Base-by-base conservation (phyloP, 768 basidiomycete genomes). In the Collybiopsis confluens region DNA sequence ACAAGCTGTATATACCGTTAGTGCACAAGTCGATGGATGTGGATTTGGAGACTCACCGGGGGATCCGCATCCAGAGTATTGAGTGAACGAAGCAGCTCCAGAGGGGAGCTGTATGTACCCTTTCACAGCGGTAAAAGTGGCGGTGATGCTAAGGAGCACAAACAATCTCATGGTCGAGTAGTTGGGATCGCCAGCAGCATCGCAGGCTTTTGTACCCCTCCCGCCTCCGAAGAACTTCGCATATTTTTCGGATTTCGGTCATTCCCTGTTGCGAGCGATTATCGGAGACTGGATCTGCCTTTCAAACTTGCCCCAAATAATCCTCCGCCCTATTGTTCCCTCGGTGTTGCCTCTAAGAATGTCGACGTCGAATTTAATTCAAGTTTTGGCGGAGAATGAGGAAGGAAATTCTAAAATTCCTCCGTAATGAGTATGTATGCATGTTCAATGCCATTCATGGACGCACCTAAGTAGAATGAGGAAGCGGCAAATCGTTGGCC, bases 71-170 rank as follows among this genome's bases (percentile, higher is more conserved):
- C 79, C 80, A 11, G 68, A 70, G 63, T 83, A 83, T 58, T 68
- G 63, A 10, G 82, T 84, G 71, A 84, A 84, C 18, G 80, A 79
- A n/a, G 81, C 75, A 13, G 59, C 57, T 20, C 81, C 81, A 18
- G 78, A 79, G 1, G 80, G 56, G 26, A 65, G 71, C 64, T 84
- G 82, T 26, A 83, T 56, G 56, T 81, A 85, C 10, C 79, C 80
- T 16, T 42, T 40, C n/a, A 41, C 50, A 13, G 37, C 18, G 13
- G 9, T 30, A 0, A 45, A 21, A 18, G 28, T 43, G 21, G n/a
- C 33, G 24, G 20, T 28, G 3, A 45, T 10, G 21, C 42, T 45
- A 10, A 45, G 30, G 3, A 45, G 35, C 6, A 37, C n/a, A 16
- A 45, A 1, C 18, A 43, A 28, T 26, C 33, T 53, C 52, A 52